Evolutionary conservation across 2,329 filamentous ascomycete genomes (phyloP).

Genomic region (Mycosphaerella sp.): DNA sequence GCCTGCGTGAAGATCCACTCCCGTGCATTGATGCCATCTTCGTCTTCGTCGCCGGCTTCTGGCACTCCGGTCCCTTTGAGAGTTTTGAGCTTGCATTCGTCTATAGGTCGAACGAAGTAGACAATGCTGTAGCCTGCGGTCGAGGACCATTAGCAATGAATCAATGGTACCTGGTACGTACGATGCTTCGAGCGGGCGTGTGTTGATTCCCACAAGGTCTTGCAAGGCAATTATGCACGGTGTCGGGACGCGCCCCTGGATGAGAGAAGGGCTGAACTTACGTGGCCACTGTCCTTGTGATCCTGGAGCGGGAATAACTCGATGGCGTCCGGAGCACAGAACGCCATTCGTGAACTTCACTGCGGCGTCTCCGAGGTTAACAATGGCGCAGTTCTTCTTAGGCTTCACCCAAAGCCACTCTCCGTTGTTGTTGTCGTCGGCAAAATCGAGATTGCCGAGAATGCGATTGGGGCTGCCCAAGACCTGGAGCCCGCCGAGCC

Average conservation of each 20-base stretch:
- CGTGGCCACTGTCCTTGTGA: slow-evolving; percentile 42
- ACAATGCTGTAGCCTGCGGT: slow-evolving; percentile 35
- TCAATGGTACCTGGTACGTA: neutral
- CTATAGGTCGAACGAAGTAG: slow-evolving; percentile 50
- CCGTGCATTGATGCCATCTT: slow-evolving; percentile 35
- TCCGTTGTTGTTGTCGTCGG: slow-evolving; percentile 19
- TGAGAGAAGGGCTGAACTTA: slow-evolving; percentile 34
- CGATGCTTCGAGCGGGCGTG: too few species aligned
- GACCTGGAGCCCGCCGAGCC: slow-evolving; percentile 49
- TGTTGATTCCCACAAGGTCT: too few species aligned
- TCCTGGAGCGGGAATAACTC: slow-evolving; percentile 47
- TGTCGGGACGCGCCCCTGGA: too few species aligned
- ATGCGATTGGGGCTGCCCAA: slow-evolving; percentile 22
- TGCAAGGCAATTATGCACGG: too few species aligned
- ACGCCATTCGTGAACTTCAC: slow-evolving; percentile 42
- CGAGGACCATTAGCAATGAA: neutral
- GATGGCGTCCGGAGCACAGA: slow-evolving; percentile 42
- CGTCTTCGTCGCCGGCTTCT: slow-evolving; percentile 28
- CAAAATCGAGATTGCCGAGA: slow-evolving; percentile 18
- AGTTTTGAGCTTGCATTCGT: slow-evolving; percentile 41
- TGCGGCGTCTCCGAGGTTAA: slow-evolving; percentile 45
- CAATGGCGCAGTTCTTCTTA: slow-evolving; percentile 40
- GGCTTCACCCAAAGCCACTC: slow-evolving; percentile 52
- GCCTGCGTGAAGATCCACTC: slow-evolving; percentile 41
- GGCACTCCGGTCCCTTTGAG: slow-evolving; percentile 31